Evolutionary conservation across 768 basidiomycete species (phyloP).

Genomic region (Lactarius vividus): DNA sequence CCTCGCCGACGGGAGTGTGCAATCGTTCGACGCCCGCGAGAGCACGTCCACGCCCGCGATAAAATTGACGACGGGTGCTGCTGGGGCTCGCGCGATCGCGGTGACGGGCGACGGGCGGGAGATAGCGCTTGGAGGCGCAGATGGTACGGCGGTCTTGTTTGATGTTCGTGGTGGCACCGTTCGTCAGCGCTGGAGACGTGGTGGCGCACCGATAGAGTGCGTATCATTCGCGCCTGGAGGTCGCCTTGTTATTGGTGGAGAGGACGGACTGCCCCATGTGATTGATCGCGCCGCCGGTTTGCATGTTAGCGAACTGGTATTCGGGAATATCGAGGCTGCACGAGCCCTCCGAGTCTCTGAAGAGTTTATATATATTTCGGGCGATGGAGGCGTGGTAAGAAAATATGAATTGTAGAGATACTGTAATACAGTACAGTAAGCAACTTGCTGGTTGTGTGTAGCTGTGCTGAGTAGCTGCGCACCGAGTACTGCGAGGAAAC

Average conservation of each 20-base stretch:
- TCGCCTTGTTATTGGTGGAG: constrained; percentile 24
- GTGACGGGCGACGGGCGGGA: constrained; percentile 10
- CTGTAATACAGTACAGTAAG: background rate
- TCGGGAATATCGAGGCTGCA: constrained; percentile 27
- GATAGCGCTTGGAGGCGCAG: constrained; percentile 17
- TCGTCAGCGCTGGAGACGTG: constrained; percentile 24
- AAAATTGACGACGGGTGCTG: constrained; percentile 11
- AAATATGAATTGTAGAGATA: constrained; percentile 22
- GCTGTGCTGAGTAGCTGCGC: background rate
- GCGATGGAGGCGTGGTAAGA: constrained; percentile 24
- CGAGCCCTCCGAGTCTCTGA: constrained; percentile 19
- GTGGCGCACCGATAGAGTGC: constrained; percentile 15
- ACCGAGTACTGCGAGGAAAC: background rate
- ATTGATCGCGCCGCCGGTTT: background rate
- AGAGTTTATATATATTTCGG: constrained; percentile 20
- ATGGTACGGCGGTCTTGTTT: constrained; percentile 19
- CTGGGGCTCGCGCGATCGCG: constrained; percentile 19
- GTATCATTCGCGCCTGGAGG: constrained; percentile 11
- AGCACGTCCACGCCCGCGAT: background rate
- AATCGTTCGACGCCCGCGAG: constrained; percentile 20
- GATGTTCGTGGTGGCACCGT: constrained; percentile 14
- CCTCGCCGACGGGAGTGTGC: constrained; percentile 20
- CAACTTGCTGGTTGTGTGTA: constrained; percentile 5
- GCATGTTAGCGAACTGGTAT: constrained; percentile 25
- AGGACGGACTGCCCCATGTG: constrained; percentile 28